A percentile compares a stretch with the other conserved stretches of the same genome.
Evolutionary conservation across 2,329 filamentous ascomycete genomes (phyloP).

Genomic region (Alternaria ventricosa): DNA sequence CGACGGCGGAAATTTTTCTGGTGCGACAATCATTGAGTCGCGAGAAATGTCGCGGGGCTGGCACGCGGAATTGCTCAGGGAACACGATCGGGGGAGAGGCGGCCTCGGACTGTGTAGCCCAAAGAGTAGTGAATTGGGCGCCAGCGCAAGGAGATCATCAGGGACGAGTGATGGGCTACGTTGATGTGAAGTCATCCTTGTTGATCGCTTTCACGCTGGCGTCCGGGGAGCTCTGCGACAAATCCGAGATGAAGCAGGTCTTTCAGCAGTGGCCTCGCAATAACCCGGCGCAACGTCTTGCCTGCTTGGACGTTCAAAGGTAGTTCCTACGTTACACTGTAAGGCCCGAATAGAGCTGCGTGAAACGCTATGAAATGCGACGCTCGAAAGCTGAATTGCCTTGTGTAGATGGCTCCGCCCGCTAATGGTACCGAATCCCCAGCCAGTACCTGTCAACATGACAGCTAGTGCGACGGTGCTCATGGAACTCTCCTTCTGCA

Average conservation of each 20-base stretch:
- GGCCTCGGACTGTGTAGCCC: slow-evolving; percentile 9
- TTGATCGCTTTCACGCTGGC: slow-evolving; percentile 28
- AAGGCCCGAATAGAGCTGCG: slow-evolving; percentile 18
- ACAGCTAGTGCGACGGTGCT: slow-evolving; percentile 24
- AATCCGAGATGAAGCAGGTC: slow-evolving; percentile 10
- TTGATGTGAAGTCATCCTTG: slow-evolving; percentile 23
- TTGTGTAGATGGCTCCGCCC: slow-evolving; percentile 27
- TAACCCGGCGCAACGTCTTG: slow-evolving; percentile 17
- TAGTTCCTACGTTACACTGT: slow-evolving; percentile 14
- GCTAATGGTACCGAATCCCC: slow-evolving; percentile 33
- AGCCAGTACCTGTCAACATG: slow-evolving; percentile 18
- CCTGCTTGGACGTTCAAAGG: slow-evolving; percentile 22
- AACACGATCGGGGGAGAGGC: slow-evolving; percentile 1
- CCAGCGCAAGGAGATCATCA: slow-evolving; percentile 25
- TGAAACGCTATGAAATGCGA: slow-evolving; percentile 40
- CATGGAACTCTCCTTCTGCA: slow-evolving; percentile 11
- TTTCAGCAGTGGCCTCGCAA: slow-evolving; percentile 17
- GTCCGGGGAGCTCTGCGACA: slow-evolving; percentile 16
- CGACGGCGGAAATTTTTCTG: slow-evolving; percentile 17
- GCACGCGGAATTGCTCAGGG: slow-evolving; percentile 9
- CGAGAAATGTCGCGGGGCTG: slow-evolving; percentile 14
- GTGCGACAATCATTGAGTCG: slow-evolving; percentile 26
- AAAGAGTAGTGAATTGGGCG: slow-evolving; percentile 18
- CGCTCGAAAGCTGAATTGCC: slow-evolving; percentile 34
- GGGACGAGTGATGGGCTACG: slow-evolving; percentile 18